These are phyloP conservation scores for Sphaerobolus stellatus DNA, from an alignment of 1,284 basidiomycete species.

Conservation along the genomic window DNA sequence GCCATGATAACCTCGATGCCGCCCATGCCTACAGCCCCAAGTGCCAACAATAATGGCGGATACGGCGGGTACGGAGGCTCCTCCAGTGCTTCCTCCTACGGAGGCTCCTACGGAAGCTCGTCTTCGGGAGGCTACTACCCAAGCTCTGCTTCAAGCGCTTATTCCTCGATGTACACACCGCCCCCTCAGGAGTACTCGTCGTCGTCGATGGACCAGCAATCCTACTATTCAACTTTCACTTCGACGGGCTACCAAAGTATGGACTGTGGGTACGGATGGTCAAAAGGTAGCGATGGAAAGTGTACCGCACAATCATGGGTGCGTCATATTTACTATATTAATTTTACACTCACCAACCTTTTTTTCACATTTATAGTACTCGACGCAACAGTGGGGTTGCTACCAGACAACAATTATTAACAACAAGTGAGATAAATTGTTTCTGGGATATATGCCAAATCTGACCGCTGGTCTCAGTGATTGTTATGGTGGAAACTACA, in stretches of 20 bases:
- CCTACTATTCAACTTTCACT: constrained; percentile 39
- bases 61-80: background rate
- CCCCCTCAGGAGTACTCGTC: constrained; percentile 36
- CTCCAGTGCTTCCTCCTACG: constrained; percentile 9
- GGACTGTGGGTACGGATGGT: constrained; percentile 65
- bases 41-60: too few relatives aligned
- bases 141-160: constrained; percentile 22
- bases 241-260: constrained; percentile 61
- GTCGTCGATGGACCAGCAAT: constrained; percentile 52
- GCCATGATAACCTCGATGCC: constrained; percentile 13
- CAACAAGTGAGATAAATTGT: constrained; percentile 32
- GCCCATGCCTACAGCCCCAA: background rate
- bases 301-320: constrained; percentile 61
- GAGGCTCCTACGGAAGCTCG: constrained; percentile 14
- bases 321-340: constrained; percentile 21
- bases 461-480: constrained; percentile 19
- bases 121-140: constrained; percentile 15
- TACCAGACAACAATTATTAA: constrained; percentile 66
- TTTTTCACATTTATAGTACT: constrained; percentile 37
- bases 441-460: background rate
- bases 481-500: constrained; percentile 19
- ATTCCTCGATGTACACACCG: constrained; percentile 41
- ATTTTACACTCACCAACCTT: constrained; percentile 4
- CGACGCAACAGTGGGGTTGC: constrained; percentile 44
- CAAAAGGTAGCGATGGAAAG: constrained; percentile 52